phyloP scores from a whole-genome alignment of 768 basidiomycete species.

The Boletus coccyginus region DNA sequence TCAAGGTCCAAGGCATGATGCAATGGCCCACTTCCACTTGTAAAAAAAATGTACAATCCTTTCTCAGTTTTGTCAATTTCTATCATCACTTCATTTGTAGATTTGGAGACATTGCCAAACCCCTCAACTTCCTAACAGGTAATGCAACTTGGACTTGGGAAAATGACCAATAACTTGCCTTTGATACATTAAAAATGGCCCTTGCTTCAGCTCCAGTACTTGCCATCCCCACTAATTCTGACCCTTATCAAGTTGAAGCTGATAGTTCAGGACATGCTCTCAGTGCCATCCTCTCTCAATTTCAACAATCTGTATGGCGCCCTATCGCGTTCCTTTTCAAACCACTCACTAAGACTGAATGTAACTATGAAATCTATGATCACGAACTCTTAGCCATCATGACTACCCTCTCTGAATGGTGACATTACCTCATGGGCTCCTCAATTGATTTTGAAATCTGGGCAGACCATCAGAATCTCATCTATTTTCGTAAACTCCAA shows the following conservation, averaged over 20 bases:
- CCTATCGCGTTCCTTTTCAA: conserved; percentile 41
- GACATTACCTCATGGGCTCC: conserved; percentile 12
- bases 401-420: conserved; percentile 32
- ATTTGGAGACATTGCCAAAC: conserved; percentile 31
- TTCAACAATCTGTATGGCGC: conserved; percentile 16
- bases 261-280: background rate
- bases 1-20: conserved; percentile 35
- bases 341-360: conserved; percentile 31
- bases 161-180: background rate
- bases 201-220: background rate
- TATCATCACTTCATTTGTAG: conserved; percentile 24
- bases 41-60: conserved; percentile 36
- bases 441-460: background rate
- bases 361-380: conserved; percentile 35
- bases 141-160: background rate
- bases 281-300: background rate
- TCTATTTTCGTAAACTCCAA: conserved; percentile 40
- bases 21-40: conserved; percentile 38
- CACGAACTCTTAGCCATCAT: conserved; percentile 47
- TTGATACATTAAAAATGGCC: background rate
- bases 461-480: conserved; percentile 37
- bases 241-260: background rate
- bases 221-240: background rate
- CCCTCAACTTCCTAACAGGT: conserved; percentile 21
- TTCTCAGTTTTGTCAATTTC: conserved; percentile 35